These are phyloP conservation scores for Eryngium alpinum DNA, from an alignment of 140 eudicot species.

Conservation along the genomic window DNA sequence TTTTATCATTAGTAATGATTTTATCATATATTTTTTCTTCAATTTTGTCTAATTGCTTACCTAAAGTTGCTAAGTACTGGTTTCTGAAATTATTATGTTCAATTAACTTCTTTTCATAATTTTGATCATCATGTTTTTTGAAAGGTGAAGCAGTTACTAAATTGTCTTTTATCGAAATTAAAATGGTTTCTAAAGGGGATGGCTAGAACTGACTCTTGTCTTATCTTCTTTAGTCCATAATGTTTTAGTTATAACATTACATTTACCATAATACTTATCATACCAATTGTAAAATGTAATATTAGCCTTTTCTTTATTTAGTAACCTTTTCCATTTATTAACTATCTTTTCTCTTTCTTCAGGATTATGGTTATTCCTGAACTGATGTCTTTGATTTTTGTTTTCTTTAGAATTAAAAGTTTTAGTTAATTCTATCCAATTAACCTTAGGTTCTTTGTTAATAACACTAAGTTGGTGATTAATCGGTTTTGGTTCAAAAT, in stretches of 20 bases:
- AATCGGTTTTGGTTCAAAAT: too few relatives aligned
- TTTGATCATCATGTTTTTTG: neutral
- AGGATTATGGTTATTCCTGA: too few relatives aligned
- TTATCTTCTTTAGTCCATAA: neutral
- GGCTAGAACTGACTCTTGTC: neutral
- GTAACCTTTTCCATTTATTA: neutral
- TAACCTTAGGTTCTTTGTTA: too few relatives aligned
- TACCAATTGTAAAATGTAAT: neutral
- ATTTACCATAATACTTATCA: too few relatives aligned
- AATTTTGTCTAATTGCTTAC: neutral
- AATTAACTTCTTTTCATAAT: neutral
- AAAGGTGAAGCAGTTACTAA: neutral
- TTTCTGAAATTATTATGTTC: neutral
- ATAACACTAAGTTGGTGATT: too few relatives aligned
- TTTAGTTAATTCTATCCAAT: too few relatives aligned
- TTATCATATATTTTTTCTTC: neutral
- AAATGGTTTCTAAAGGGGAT: neutral
- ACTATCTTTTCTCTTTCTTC: neutral
- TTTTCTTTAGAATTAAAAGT: too few relatives aligned
- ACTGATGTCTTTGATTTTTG: too few relatives aligned
- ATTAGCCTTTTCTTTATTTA: neutral
- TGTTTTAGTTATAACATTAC: neutral
- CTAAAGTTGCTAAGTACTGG: neutral
- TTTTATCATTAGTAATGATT: too few relatives aligned
- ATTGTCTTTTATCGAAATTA: neutral